These are phyloP conservation scores for Onygenales sp. DNA, from an alignment of 2,329 filamentous ascomycete genomes.

Conservation along the genomic window DNA sequence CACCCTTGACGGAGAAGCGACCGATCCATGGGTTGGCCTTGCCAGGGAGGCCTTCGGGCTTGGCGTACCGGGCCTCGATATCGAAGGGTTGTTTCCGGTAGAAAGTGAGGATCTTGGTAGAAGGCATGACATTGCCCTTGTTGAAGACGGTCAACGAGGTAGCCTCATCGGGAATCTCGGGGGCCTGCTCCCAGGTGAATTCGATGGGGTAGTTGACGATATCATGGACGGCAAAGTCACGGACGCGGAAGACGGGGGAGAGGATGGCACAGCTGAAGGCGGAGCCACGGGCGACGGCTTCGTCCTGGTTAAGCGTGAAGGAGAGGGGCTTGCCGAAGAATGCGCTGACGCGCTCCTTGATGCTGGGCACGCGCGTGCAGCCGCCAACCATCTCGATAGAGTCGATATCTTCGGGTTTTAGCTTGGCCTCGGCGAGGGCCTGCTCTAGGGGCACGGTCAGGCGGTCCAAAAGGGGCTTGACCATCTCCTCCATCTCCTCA, in stretches of 20 bases:
- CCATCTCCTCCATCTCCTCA: constrained; percentile 85
- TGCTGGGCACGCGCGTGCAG: constrained; percentile 80
- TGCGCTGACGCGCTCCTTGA: constrained; percentile 80
- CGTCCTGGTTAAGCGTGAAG: constrained; percentile 96
- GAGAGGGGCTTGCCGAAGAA: constrained; percentile 92
- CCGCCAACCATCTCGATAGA: constrained; percentile 88
- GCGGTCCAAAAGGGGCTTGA: constrained; percentile 71
- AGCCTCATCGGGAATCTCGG: constrained; percentile 96
- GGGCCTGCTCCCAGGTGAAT: constrained; percentile 97
- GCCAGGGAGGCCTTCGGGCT: constrained; percentile 76
- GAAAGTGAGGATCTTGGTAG: constrained; percentile 98
- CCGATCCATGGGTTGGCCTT: constrained; percentile 93
- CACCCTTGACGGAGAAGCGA: constrained; percentile 93
- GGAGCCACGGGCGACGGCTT: constrained; percentile 89
- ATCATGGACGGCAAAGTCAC: constrained; percentile 95
- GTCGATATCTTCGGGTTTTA: constrained; percentile 88
- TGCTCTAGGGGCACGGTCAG: constrained; percentile 71
- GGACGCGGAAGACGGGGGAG: constrained; percentile 94
- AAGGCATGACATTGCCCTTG: constrained; percentile 92
- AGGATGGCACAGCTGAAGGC: constrained; percentile 97
- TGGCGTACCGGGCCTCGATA: constrained; percentile 86
- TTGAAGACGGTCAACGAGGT: constrained; percentile 96
- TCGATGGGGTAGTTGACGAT: constrained; percentile 98
- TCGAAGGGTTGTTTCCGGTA: constrained; percentile 98
- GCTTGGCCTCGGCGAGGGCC: constrained; percentile 85